Percentiles rank a stretch among this genome's conserved stretches.
These are phyloP conservation scores for Azolla pinnata DNA, from an alignment of 75 land plant genomes.

Conservation along the genomic window DNA sequence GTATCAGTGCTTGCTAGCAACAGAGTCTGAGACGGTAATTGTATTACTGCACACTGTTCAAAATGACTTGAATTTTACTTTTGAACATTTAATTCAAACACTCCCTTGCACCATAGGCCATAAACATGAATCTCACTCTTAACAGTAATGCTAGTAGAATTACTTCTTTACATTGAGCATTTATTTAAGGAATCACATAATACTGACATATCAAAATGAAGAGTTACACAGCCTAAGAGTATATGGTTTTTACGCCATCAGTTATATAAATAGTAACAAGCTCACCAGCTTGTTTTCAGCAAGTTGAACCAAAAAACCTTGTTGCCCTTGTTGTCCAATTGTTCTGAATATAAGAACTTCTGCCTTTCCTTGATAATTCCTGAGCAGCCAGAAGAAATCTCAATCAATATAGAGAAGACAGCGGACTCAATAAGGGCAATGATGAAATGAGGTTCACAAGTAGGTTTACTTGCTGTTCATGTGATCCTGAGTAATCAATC, in stretches of 20 bases:
- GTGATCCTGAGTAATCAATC: conserved; percentile 89
- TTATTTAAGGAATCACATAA: background rate
- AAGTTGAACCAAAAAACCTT: conserved; percentile 71
- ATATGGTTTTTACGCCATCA: background rate
- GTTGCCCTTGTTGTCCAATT: conserved; percentile 58
- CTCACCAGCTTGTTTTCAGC: conserved; percentile 92
- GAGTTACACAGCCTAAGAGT: background rate
- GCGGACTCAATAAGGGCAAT: background rate
- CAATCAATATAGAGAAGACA: background rate
- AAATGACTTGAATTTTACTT: background rate
- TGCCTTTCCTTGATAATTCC: conserved; percentile 90
- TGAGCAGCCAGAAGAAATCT: conserved; percentile 14
- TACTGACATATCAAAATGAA: background rate
- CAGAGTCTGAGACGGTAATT: conserved; percentile 74
- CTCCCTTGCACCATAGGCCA: background rate
- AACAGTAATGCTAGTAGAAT: background rate
- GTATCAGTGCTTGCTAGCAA: conserved; percentile 66
- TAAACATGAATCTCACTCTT: background rate
- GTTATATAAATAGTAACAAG: background rate
- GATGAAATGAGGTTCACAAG: background rate
- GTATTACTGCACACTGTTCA: conserved; percentile 81
- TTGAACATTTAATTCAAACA: background rate
- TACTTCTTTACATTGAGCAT: background rate
- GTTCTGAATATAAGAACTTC: conserved; percentile 78
- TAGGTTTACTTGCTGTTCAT: conserved; percentile 76